Evolutionary conservation across 2,329 filamentous ascomycete species (phyloP), one percentile per base, ranked within the genome.

Genomic region (Hymenoscyphus salicellus): DNA sequence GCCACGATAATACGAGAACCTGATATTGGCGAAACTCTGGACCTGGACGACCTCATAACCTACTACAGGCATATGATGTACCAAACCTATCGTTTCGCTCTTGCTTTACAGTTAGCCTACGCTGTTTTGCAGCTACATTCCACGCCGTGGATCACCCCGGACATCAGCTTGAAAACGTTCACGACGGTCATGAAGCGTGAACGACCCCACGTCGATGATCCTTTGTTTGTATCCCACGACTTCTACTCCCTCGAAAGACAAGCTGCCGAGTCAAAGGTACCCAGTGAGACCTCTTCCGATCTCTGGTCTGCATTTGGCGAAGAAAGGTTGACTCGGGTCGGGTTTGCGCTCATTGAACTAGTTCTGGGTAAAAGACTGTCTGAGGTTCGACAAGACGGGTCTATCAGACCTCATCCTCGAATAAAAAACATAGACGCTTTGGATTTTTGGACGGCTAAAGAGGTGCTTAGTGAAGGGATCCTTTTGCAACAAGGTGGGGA

Each of bases 301-400:
- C 46, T 52, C 46, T 36, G 60, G 43, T 17, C 28, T 41, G 23
- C 23, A 55, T n/a, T 36, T 41, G 33, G 46, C 16, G n/a, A 61
- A 55, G 60, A 46, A 43, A 52, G 7, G 16, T 28, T 28, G 20
- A 55, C 30, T 30, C n/a, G 60, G 60, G 7, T 46, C 7, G 28
- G 60, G n/a, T 30, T 20, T 41, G 20, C 46, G 2, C 28, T 36
- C 33, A 43, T 46, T 61, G 46, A 36, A 32, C 43, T 28, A 23
- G 23, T 17, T 55, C 20, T 46, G 26, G 43, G 32, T 36, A 55
- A 33, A 26, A 23, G 46, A 55, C 28, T 61, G 20, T 61, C 59
- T 33, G 59, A 61, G 20, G 17, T 61, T 52, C 59, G 59, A 23
- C 59, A 61, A n/a, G 59, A 61, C 49, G 41, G 59, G 32, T 61